These are phyloP conservation scores for Phylloporus rhodoxanthus DNA, from an alignment of 768 basidiomycete species.

Conservation along the genomic window DNA sequence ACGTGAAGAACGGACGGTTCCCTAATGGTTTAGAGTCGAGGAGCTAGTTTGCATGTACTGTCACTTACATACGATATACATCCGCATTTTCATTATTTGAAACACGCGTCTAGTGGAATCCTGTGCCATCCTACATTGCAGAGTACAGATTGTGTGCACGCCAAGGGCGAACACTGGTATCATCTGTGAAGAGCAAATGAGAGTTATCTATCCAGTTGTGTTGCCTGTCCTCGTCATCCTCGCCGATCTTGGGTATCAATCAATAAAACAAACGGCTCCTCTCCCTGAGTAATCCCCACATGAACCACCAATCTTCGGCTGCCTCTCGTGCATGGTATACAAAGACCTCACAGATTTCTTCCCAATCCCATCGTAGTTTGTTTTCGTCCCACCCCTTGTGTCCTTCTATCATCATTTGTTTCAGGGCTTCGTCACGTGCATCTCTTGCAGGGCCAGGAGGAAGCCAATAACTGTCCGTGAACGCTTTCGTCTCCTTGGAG, in stretches of 20 bases:
- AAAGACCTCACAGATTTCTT: conserved; percentile 48
- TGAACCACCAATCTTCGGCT: conserved; percentile 64
- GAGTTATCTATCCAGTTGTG: conserved; percentile 6
- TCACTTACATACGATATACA: conserved; percentile 7
- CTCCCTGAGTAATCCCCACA: conserved; percentile 48
- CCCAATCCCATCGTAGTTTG: conserved; percentile 47
- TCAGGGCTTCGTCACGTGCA: conserved; percentile 37
- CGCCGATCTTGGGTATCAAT: conserved; percentile 2
- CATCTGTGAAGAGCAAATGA: conserved; percentile 1
- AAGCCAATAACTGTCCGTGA: conserved; percentile 34
- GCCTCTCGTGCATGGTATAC: conserved; percentile 51
- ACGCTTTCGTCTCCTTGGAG: conserved; percentile 40
- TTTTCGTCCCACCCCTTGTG: conserved; percentile 45
- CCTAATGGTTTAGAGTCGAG: conserved; percentile 13
- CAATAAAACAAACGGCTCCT: conserved; percentile 25
- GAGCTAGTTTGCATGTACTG: conserved; percentile 1
- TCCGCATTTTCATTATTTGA: too few species aligned
- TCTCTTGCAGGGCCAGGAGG: conserved; percentile 43
- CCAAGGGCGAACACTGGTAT: background rate
- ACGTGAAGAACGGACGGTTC: conserved; percentile 34
- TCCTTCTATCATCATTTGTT: conserved; percentile 21
- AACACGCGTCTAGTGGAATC: conserved; percentile 1
- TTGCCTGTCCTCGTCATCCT: conserved; percentile 1
- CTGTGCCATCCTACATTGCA: background rate
- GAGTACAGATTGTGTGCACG: background rate